Evolutionary conservation across 2,329 filamentous ascomycete species (phyloP).

Genomic region (Ceratocystiopsis minuta): DNA sequence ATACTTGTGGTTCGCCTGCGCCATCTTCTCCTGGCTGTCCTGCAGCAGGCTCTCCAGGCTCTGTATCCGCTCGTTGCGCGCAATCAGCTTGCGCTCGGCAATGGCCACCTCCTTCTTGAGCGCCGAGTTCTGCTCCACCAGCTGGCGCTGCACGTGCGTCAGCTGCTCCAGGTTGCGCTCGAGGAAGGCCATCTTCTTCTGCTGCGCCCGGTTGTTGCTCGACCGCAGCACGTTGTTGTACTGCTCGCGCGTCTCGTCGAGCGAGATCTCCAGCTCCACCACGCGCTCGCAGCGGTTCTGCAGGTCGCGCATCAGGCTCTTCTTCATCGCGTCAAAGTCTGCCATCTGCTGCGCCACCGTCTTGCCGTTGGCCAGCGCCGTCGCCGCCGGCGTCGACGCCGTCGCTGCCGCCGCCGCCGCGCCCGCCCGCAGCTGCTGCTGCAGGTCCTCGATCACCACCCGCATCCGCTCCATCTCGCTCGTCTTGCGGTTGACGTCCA

Average conservation of each 20-base stretch:
- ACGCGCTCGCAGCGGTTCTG: slow-evolving; percentile 97
- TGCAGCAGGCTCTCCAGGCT: slow-evolving; percentile 82
- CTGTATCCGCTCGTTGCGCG: slow-evolving; percentile 90
- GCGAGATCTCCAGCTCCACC: slow-evolving; percentile 91
- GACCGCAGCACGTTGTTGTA: slow-evolving; percentile 96
- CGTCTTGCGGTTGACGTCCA: slow-evolving; percentile 56
- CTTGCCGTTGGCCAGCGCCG: slow-evolving; percentile 62
- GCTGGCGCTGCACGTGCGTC: slow-evolving; percentile 89
- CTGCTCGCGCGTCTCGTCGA: slow-evolving; percentile 94
- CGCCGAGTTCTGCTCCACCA: slow-evolving; percentile 92
- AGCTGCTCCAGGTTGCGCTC: slow-evolving; percentile 96
- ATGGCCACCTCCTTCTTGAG: slow-evolving; percentile 99
- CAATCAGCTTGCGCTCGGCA: slow-evolving; percentile 90
- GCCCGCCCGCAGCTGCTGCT: slow-evolving; percentile 51
- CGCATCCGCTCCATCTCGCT: slow-evolving; percentile 72
- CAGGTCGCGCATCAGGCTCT: slow-evolving; percentile 94
- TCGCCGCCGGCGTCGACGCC: background rate
- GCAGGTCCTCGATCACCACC: slow-evolving; percentile 61
- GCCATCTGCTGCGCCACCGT: slow-evolving; percentile 94
- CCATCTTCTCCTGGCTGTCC: slow-evolving; percentile 96
- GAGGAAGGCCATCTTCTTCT: slow-evolving; percentile 99
- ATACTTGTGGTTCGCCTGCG: slow-evolving; percentile 91
- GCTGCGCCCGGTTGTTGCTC: slow-evolving; percentile 94
- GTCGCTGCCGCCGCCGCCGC: slow-evolving; percentile 12
- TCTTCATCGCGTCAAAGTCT: slow-evolving; percentile 99